Evolutionary conservation across 306 rosid species (phyloP).

Genomic region (Citrullus amarus): DNA sequence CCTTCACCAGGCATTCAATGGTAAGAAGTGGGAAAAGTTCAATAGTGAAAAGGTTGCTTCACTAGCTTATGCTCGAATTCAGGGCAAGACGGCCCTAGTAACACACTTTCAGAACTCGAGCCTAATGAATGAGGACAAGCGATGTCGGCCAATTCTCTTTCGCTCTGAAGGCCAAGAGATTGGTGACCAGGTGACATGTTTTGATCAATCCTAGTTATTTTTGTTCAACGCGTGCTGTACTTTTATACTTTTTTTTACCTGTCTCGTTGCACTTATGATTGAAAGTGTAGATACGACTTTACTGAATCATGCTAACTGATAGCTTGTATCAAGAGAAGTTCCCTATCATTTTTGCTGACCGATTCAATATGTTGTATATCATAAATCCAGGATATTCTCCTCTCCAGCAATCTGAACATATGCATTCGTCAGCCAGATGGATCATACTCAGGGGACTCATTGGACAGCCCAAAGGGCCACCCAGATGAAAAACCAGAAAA

Average conservation of each 20-base stretch:
- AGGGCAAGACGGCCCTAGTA: conserved; percentile 87
- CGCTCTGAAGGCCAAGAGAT: conserved; percentile 81
- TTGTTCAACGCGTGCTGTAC: neutral
- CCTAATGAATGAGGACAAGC: conserved; percentile 89
- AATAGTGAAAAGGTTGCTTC: conserved; percentile 91
- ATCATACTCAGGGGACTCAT: conserved; percentile 51
- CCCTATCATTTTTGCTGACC: conserved; percentile 11
- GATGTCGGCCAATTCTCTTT: conserved; percentile 85
- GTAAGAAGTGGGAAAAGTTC: conserved; percentile 93
- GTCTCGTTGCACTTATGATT: neutral
- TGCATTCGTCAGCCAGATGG: conserved; percentile 92
- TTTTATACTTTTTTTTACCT: neutral
- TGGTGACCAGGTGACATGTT: conserved; percentile 47
- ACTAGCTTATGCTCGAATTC: conserved; percentile 85
- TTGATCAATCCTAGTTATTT: neutral
- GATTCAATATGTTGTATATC: conserved; percentile 6
- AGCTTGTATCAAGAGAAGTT: neutral
- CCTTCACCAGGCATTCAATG: conserved; percentile 61
- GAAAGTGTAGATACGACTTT: neutral
- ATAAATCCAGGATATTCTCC: conserved; percentile 47
- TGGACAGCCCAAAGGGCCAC: conserved; percentile 74
- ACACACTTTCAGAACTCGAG: conserved; percentile 91
- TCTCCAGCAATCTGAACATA: conserved; percentile 79
- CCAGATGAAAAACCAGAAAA: conserved; percentile 41
- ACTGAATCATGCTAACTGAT: neutral